Conservation (phyloP, 2,329 filamentous ascomycete species). For the Verticillium alfalfae region DNA sequence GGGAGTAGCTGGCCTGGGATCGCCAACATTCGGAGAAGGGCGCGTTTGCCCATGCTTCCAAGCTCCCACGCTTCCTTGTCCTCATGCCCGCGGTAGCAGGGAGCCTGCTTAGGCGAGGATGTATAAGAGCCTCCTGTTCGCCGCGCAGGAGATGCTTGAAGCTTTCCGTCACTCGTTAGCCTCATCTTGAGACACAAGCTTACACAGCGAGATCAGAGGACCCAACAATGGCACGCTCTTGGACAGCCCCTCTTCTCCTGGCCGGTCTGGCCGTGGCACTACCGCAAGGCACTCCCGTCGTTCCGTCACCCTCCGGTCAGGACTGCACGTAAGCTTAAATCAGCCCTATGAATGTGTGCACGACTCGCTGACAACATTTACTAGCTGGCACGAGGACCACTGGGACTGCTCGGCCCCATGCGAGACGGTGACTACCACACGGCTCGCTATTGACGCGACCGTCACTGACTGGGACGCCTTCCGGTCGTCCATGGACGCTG, state of each 20-base stretch:
- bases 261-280: constrained; percentile 4
- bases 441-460: constrained; percentile 14
- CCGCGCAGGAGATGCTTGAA: neutral
- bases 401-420: constrained; percentile 17
- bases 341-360: neutral
- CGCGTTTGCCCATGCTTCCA: neutral
- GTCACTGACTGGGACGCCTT: constrained; percentile 12
- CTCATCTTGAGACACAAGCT: neutral
- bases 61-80: neutral
- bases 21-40: neutral
- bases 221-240: neutral
- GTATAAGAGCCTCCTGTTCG: neutral
- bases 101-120: neutral
- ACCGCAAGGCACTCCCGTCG: constrained; percentile 4
- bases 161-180: neutral
- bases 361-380: neutral
- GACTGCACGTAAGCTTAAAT: constrained; percentile 5
- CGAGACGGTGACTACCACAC: constrained; percentile 15
- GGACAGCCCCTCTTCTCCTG: neutral
- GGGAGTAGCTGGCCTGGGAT: neutral
- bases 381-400: constrained; percentile 7
- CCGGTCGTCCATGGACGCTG: constrained; percentile 13
- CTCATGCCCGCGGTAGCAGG: too few species aligned
- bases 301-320: neutral
- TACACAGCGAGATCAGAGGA: neutral